Evolutionary conservation across 1,284 basidiomycete species (phyloP), one percentile per base, ranked within the genome.

Genomic region (Malassezia furfur): DNA sequence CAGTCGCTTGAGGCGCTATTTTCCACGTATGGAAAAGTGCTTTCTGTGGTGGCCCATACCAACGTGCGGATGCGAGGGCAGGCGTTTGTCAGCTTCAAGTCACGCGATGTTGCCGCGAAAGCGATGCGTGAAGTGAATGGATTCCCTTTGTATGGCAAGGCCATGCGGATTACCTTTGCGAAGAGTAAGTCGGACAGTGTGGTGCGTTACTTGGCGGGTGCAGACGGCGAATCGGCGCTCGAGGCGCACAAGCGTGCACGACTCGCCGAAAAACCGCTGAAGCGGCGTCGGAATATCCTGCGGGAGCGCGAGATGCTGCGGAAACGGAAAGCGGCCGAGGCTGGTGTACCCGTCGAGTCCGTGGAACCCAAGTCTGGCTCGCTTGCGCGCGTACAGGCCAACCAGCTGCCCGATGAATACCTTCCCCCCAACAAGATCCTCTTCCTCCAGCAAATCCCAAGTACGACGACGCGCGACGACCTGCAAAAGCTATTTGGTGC

Each of bases 401-500:
- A 39, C 52, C 40, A 66, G 48, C 85, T 96, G 87, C 91, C 94
- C 31, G 93, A 99, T 85, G 93, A 98, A 77, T 98, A 98, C 77
- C 82, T 98, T 8, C 94, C 94, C 4, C 93, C 93, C 31, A 98
- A 99, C 85, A 91, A 91, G 76, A 93, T 96, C 77, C 82, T 99
- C 53, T 99, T 99, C 81, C 76, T 98, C 63, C 93, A 99, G 78
- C 66, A 68, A 34, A 61, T 74, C 19, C 71, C 72, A 3, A 59
- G 59, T 0, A 51, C 52, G 14, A 62, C 67, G 2, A 59, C 60
- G 38, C 61, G 63, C 37, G 66, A 63, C 28, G 62, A 66, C 37
- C 54, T 74, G 32, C 65, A 70, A 31, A 52, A 50, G 28, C 46
- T 74, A 2, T 74, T 74, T 52, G 62, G 62, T 15, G 56, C 61